Evolutionary conservation across 805 yeast species (phyloP).

Genomic region (Ascoidea rubescens): DNA sequence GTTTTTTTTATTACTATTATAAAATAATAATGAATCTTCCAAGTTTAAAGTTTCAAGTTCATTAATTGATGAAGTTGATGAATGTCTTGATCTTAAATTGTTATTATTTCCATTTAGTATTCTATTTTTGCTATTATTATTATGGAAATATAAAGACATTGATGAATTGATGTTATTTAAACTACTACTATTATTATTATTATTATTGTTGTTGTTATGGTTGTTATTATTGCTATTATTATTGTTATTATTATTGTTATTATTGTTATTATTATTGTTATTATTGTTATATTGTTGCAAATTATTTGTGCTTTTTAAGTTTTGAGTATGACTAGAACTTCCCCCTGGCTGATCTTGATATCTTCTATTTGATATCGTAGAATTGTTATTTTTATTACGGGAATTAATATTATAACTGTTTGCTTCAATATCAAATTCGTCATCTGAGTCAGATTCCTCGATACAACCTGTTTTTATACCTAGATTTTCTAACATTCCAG

Average conservation of each 20-base stretch:
- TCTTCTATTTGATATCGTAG: neutral
- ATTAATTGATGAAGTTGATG: constrained; percentile 12
- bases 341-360: neutral
- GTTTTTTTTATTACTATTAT: neutral
- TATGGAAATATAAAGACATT: neutral
- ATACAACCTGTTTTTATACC: constrained; percentile 87
- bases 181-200: neutral
- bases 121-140: too few species aligned
- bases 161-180: neutral
- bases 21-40: neutral
- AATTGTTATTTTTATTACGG: constrained; percentile 4
- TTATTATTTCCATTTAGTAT: neutral
- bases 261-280: neutral
- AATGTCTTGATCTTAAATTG: constrained; percentile 16
- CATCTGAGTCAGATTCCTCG: constrained; percentile 69
- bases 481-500: constrained; percentile 91
- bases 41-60: neutral
- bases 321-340: neutral
- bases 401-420: neutral
- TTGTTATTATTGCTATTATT: neutral
- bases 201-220: neutral
- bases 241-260: neutral
- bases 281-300: neutral
- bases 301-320: neutral
- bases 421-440: constrained; percentile 89